Conservation (phyloP, 257 asterid genomes). For the Gardenia jasminoides region DNA sequence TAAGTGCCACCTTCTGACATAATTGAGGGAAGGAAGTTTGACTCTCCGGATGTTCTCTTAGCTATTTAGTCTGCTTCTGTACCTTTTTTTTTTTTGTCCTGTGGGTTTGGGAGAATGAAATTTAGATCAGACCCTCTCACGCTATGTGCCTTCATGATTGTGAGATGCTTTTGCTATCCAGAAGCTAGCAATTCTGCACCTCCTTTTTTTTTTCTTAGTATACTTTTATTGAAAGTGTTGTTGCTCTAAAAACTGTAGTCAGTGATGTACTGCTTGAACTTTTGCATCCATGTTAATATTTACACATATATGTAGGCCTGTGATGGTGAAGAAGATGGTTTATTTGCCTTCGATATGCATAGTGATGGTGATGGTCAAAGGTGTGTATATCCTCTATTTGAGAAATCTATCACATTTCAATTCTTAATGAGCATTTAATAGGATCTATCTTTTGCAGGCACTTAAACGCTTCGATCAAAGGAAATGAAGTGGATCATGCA, state of each 20-base stretch:
- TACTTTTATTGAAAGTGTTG: background rate
- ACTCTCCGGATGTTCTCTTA: background rate
- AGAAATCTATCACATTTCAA: slow-evolving; percentile 1
- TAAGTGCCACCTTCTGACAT: background rate
- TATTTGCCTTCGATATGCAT: slow-evolving; percentile 72
- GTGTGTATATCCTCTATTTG: slow-evolving; percentile 30
- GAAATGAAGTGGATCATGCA: slow-evolving; percentile 40
- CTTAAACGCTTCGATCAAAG: slow-evolving; percentile 60
- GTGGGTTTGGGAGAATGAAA: background rate
- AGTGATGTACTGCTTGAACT: background rate
- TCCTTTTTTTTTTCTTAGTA: background rate
- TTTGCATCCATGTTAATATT: background rate
- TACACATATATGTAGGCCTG: slow-evolving; percentile 55
- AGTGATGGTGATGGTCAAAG: slow-evolving; percentile 86
- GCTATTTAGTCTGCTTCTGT: background rate
- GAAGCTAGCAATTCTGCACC: background rate
- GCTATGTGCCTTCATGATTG: background rate
- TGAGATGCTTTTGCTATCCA: background rate
- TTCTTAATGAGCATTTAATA: slow-evolving; percentile 12
- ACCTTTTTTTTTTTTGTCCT: background rate
- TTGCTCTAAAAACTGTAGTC: background rate
- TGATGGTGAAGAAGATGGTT: slow-evolving; percentile 70
- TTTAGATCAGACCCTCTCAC: background rate
- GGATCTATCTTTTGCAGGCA: slow-evolving; percentile 39
- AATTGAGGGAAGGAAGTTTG: background rate